Conservation (phyloP, 306 rosid genomes). For the Luffa aegyptiaca region DNA sequence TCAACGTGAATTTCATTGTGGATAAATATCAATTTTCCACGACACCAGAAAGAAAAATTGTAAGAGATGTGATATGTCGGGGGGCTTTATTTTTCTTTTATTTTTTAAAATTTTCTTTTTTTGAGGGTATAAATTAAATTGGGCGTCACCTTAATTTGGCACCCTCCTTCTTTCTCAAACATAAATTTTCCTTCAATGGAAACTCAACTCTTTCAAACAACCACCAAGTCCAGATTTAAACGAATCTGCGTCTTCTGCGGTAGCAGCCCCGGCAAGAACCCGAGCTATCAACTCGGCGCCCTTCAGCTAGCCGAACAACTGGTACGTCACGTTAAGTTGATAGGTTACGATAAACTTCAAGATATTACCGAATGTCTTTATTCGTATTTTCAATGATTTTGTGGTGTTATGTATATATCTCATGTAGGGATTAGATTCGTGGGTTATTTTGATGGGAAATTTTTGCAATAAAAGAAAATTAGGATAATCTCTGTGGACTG, state of each 20-base stretch:
- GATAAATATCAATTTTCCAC: slow-evolving; percentile 4
- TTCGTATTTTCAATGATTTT: too few species aligned
- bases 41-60: slow-evolving; percentile 9
- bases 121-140: neutral
- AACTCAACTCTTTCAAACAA: neutral
- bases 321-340: slow-evolving; percentile 17
- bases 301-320: slow-evolving; percentile 61
- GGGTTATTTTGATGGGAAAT: too few species aligned
- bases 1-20: slow-evolving; percentile 3
- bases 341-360: too few species aligned
- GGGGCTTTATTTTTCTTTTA: too few species aligned
- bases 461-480: too few species aligned
- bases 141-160: neutral
- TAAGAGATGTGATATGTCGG: slow-evolving; percentile 10
- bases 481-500: neutral
- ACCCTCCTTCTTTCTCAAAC: neutral
- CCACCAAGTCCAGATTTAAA: slow-evolving; percentile 38
- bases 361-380: too few species aligned
- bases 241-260: slow-evolving; percentile 91
- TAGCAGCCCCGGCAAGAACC: slow-evolving; percentile 73
- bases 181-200: neutral
- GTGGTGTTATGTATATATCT: too few species aligned
- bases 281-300: slow-evolving; percentile 65
- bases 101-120: neutral
- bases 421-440: too few species aligned